Percentiles rank a stretch among this genome's conserved stretches.
Evolutionary conservation across 352 stramenopile species (phyloP).

Genomic region (Phytophthora citricola): DNA sequence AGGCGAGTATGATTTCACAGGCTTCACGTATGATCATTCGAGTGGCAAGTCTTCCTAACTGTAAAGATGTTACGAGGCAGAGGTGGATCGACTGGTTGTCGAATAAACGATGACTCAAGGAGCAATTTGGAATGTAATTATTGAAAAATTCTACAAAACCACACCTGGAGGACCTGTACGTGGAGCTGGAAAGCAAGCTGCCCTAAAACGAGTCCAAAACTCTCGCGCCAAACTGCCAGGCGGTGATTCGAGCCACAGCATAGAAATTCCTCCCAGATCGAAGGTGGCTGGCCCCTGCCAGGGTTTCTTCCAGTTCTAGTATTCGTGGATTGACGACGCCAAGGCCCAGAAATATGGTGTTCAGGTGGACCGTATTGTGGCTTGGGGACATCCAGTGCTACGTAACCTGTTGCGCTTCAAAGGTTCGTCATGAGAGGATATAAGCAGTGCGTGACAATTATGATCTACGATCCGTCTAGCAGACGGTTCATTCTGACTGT

Average conservation of each 20-base stretch:
- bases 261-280: conserved; percentile 4
- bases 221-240: not conserved
- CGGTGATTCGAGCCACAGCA: not conserved
- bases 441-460: conserved; percentile 10
- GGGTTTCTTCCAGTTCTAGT: conserved; percentile 9
- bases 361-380: not conserved
- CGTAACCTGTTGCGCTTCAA: conserved; percentile 14
- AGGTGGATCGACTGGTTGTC: conserved; percentile 4
- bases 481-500: conserved; percentile 1
- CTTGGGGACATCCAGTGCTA: conserved; percentile 2
- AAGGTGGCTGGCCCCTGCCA: conserved; percentile 2
- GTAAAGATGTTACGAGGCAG: not conserved
- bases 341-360: conserved; percentile 4
- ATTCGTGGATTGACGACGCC: conserved; percentile 6
- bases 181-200: conserved; percentile 3
- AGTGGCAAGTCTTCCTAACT: not conserved
- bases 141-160: conserved; percentile 6
- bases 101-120: conserved; percentile 6
- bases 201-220: conserved; percentile 2
- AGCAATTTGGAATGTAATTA: not conserved
- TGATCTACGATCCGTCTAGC: conserved; percentile 2
- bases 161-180: not conserved
- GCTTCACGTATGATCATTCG: not conserved
- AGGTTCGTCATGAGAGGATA: conserved; percentile 4
- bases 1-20: not conserved